These are phyloP conservation scores for Seminavis robusta DNA, from an alignment of 108 stramenopile genomes.

Conservation along the genomic window DNA sequence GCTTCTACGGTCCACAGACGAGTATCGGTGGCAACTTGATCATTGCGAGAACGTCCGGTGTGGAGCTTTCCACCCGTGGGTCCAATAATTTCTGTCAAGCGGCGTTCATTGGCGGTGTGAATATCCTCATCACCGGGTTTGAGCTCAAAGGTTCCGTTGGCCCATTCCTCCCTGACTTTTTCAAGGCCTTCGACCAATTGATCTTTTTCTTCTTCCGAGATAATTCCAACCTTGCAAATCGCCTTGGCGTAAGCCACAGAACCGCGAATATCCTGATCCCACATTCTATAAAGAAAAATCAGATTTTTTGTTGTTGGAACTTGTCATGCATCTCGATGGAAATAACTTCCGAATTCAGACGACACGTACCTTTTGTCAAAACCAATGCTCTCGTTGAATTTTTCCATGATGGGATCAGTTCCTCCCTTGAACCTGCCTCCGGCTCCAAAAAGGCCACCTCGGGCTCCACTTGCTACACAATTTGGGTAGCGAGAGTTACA, in stretches of 20 bases:
- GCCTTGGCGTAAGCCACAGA: conserved; percentile 96
- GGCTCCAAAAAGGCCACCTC: conserved; percentile 89
- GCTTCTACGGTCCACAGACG: conserved; percentile 93
- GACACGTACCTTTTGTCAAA: conserved; percentile 93
- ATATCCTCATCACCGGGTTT: conserved; percentile 98
- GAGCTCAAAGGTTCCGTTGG: conserved; percentile 76
- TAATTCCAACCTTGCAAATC: conserved; percentile 78
- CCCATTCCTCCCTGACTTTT: conserved; percentile 90
- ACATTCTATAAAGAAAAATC: conserved; percentile 67
- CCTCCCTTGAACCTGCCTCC: conserved; percentile 97
- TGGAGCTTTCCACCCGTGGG: conserved; percentile 94
- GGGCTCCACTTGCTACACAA: conserved; percentile 54
- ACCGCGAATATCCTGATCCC: conserved; percentile 93
- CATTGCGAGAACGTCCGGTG: conserved; percentile 96
- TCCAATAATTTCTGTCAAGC: conserved; percentile 95
- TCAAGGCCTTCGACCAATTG: conserved; percentile 76
- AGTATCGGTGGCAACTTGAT: conserved; percentile 97
- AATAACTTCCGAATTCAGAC: too few relatives aligned
- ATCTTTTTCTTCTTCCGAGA: conserved; percentile 80
- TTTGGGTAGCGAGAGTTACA: conserved; percentile 8
- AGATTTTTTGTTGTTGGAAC: conserved; percentile 1
- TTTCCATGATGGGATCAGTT: conserved; percentile 99
- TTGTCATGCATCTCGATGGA: too few relatives aligned
- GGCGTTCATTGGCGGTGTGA: conserved; percentile 99
- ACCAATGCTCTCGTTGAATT: conserved; percentile 94